Evolutionary conservation across 2,329 filamentous ascomycete genomes (phyloP), one percentile per base, ranked within the genome.

Genomic region (Trichoderma koningii): DNA sequence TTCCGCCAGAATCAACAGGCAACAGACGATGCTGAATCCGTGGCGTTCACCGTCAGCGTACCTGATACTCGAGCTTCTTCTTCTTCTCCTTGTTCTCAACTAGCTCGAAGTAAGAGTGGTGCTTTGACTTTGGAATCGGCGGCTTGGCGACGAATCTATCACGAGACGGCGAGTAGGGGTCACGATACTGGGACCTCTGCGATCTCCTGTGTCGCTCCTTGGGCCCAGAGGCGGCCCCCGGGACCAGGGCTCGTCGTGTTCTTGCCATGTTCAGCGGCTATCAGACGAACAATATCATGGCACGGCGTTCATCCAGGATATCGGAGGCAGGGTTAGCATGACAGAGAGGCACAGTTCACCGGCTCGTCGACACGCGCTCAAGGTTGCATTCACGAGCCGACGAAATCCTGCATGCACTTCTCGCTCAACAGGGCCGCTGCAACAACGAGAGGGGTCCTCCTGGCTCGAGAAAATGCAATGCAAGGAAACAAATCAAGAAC

Each of bases 1-100:
- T 70, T 68, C 30, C 19, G 1, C n/a, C 7, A 9, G 34, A 10
- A 38, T 38, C 34, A 38, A 38, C 34, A 38, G 34, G 9, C 9
- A 14, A 14, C 9, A 38, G 12, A 38, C 9, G 34, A 10, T 14
- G 10, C 12, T 38, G 34, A 38, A 14, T 14, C 34, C 34, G 10
- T 38, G 34, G 55, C 55, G 57, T 64, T 60, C 48, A 62, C 50
- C 67, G 57, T 69, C 50, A 68, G 73, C 68, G 61, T 83, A 88
- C 87, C 84, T 87, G 70, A 68, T 83, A 82, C 71, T 89, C 85
- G 57, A 89, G 80, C 71, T 86, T 88, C 76, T 85, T 85, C 74
- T 87, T 88, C 73, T 83, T 86, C 68, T 88, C 83, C 65, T 81
- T 81, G 71, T 89, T 89, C 70, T 88, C 83, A 66, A 87, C 83